phyloP scores from a whole-genome alignment of 2,329 filamentous ascomycete species.

The Aotearoamyces nothofagi region DNA sequence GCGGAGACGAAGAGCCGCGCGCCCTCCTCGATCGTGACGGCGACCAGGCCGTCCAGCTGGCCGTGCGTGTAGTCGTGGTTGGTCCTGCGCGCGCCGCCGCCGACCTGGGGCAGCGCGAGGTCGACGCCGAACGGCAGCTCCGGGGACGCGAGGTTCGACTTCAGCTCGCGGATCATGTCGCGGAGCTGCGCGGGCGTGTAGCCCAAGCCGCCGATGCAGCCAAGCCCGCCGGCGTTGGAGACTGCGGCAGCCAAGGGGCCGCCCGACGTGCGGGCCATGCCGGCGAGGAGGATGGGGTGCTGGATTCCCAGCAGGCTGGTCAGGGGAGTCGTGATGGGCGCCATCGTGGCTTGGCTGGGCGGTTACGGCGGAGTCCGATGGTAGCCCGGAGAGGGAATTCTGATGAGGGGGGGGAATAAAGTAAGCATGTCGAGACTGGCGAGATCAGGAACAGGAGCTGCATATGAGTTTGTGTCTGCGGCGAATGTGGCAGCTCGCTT shows the following conservation, averaged over 20 bases:
- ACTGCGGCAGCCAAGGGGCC: conserved; percentile 71
- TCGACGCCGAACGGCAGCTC: conserved; percentile 80
- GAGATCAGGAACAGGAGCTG: no score
- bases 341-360: no score
- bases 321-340: conserved; percentile 58
- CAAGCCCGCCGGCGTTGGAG: conserved; percentile 61
- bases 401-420: no score
- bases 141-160: conserved; percentile 50
- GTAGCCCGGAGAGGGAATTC: no score
- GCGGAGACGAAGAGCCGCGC: conserved; percentile 76
- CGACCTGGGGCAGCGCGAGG: conserved; percentile 79
- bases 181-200: conserved; percentile 64
- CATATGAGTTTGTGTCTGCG: no score
- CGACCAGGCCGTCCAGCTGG: conserved; percentile 73
- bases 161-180: conserved; percentile 73
- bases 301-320: conserved; percentile 67
- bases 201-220: conserved; percentile 56
- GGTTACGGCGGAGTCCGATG: no score
- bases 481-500: no score
- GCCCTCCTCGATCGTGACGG: conserved; percentile 73
- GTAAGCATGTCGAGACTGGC: no score
- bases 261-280: conserved; percentile 79
- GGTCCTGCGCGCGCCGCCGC: conserved; percentile 69
- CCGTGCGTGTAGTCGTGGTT: conserved; percentile 95
- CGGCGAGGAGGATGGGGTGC: conserved; percentile 82